Base-by-base conservation (phyloP, 129 eudicot genomes). In the Cynara cardunculus region DNA sequence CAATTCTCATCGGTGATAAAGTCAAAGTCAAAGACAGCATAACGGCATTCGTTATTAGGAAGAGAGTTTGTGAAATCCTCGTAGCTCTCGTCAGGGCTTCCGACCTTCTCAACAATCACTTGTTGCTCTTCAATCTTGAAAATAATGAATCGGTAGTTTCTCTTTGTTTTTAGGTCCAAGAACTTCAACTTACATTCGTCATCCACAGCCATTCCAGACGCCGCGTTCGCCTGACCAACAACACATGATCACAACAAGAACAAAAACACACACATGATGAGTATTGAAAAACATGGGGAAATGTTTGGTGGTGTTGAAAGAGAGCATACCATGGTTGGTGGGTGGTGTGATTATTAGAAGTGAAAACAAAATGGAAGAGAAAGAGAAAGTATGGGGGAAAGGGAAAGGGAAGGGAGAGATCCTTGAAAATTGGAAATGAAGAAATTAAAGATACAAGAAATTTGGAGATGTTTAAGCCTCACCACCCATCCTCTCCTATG, bases 131-230 rank as follows among this genome's bases (percentile, higher is more conserved):
- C 97, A 27, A 91, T 91, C 86, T 88, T 89, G 84, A 88, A 91
- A 72, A 80, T 69, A 69, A 89, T 93, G 80, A 75, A 93, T 39
- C 94, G 94, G 72, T 88, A 85, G 90, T 79, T 88, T 74, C 97
- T 86, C 87, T 88, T 93, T n/a, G 94, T 37, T 86, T 91, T 91
- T 73, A 93, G 84, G 13, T 93, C 96, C 83, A 73, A 73, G 78
- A 93, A 93, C 89, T 87, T 93, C 71, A 89, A 84, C 91, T 93
- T 93, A 78, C 98, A 93, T 9, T 93, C 97, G 79, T 91, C 98
- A 13, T 88, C 79, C 80, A 94, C 98, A 6, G 93, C 96, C 96
- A 90, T 90, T 76, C 97, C 96, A 85, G 96, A 93, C 25, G 89
- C 89, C 25, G 96, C 83, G 73, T 92, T 92, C 85, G 98, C 92